Conservation (phyloP, 2,329 filamentous ascomycete species). For the Shiraia bambusicola region DNA sequence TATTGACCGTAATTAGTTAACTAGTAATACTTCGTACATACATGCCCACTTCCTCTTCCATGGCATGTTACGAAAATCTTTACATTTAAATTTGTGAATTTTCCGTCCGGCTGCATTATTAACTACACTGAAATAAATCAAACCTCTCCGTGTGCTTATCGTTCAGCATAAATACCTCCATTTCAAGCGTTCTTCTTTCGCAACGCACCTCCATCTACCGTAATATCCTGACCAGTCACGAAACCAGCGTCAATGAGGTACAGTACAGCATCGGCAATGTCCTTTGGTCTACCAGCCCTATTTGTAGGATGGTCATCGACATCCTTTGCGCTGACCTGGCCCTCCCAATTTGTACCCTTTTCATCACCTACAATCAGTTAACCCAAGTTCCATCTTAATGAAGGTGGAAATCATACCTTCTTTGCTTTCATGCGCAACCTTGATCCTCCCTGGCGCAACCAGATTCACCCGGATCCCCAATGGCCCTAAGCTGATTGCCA, state of each 20-base stretch:
- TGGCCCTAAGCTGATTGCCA: conserved; percentile 51
- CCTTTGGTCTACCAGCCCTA: conserved; percentile 49
- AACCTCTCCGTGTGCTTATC: conserved; percentile 2
- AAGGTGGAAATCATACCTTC: conserved; percentile 22
- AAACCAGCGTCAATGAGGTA: conserved; percentile 46
- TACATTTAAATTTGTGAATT: too few species aligned
- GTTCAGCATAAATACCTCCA: too few species aligned
- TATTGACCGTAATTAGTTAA: too few species aligned
- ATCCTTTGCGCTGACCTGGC: conserved; percentile 43
- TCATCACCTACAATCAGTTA: conserved; percentile 37
- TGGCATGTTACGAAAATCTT: too few species aligned
- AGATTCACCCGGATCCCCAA: conserved; percentile 52
- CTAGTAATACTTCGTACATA: too few species aligned
- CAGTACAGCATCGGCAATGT: conserved; percentile 49
- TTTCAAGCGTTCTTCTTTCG: conserved; percentile 32
- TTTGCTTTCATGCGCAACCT: conserved; percentile 51
- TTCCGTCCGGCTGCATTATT: too few species aligned
- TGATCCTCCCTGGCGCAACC: conserved; percentile 51
- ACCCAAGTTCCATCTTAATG: not conserved
- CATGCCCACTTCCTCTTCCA: too few species aligned
- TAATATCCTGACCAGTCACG: conserved; percentile 43
- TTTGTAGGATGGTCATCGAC: conserved; percentile 48
- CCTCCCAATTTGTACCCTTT: conserved; percentile 43
- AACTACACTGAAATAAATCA: too few species aligned
- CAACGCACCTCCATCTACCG: conserved; percentile 42